Evolutionary conservation across 352 stramenopile species (phyloP).

Genomic region (Pythium sp.): DNA sequence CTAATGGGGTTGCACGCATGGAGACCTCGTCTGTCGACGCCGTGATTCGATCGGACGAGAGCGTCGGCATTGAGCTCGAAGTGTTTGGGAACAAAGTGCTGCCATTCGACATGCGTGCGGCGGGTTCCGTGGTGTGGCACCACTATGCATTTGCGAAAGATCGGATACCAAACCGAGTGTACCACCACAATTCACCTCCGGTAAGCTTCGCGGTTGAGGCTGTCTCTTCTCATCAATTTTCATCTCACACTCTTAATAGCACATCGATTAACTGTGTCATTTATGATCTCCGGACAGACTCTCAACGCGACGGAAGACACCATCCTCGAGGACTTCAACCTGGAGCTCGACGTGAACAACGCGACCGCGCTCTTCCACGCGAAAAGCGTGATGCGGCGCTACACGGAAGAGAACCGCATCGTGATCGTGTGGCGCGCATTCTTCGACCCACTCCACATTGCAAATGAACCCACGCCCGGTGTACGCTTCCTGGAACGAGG

Average conservation of each 20-base stretch:
- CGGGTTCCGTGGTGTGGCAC: constrained; percentile 40
- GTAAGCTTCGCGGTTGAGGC: no score
- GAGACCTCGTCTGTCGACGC: constrained; percentile 33
- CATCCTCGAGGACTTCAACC: constrained; percentile 53
- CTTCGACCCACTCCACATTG: constrained; percentile 47
- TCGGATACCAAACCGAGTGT: constrained; percentile 39
- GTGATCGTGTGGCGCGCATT: constrained; percentile 58
- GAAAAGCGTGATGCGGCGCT: constrained; percentile 47
- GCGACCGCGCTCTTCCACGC: constrained; percentile 42
- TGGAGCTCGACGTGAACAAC: constrained; percentile 47
- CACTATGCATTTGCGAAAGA: constrained; percentile 31
- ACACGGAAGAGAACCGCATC: constrained; percentile 42
- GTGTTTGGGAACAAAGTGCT: constrained; percentile 50
- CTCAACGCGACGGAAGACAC: constrained; percentile 33
- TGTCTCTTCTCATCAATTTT: no score
- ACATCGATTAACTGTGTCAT: no score
- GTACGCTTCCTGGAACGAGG: constrained; percentile 54
- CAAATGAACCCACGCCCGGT: constrained; percentile 30
- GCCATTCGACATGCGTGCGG: constrained; percentile 42
- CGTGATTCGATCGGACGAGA: constrained; percentile 31
- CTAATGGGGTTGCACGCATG: constrained; percentile 34
- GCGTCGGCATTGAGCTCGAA: constrained; percentile 35
- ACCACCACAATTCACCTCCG: constrained; percentile 42
- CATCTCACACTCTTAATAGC: no score
- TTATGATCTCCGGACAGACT: not conserved